Percentiles rank a stretch among this genome's conserved stretches.
These are phyloP conservation scores for Pelargonium fulgidum DNA, from an alignment of 441 rosid genomes.

Conservation along the genomic window DNA sequence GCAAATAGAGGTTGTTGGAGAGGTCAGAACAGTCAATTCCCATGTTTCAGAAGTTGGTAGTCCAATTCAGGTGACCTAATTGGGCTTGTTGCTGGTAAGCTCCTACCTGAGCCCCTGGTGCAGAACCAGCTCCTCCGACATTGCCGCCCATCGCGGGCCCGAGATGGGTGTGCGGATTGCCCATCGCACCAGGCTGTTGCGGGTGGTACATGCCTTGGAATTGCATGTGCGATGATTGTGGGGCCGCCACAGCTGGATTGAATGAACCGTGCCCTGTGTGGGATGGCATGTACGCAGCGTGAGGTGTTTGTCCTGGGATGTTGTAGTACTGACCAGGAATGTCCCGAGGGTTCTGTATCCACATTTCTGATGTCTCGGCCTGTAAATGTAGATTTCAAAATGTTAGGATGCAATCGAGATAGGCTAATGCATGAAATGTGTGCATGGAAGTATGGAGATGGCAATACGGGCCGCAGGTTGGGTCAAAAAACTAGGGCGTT, in stretches of 20 bases:
- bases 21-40: slow-evolving; percentile 29
- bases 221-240: slow-evolving; percentile 85
- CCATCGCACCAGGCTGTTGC: slow-evolving; percentile 65
- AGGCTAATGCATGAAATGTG: too few relatives aligned
- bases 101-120: slow-evolving; percentile 73
- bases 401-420: too few relatives aligned
- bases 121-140: slow-evolving; percentile 14
- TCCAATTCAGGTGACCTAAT: slow-evolving; percentile 86
- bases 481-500: too few relatives aligned
- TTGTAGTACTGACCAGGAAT: slow-evolving; percentile 64
- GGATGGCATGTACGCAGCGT: slow-evolving; percentile 68
- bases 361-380: slow-evolving; percentile 85
- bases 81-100: slow-evolving; percentile 74
- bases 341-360: slow-evolving; percentile 87
- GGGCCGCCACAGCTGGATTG: slow-evolving; percentile 51
- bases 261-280: slow-evolving; percentile 73
- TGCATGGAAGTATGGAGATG: too few relatives aligned
- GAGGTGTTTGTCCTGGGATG: slow-evolving; percentile 75
- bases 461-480: too few relatives aligned
- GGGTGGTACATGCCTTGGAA: slow-evolving; percentile 70
- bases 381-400: slow-evolving; percentile 19
- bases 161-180: slow-evolving; percentile 57
- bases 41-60: slow-evolving; percentile 63
- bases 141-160: slow-evolving; percentile 36
- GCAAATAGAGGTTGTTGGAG: slow-evolving; percentile 17